Base-by-base conservation (phyloP, 441 rosid genomes). In the Erysimum pusillum region DNA sequence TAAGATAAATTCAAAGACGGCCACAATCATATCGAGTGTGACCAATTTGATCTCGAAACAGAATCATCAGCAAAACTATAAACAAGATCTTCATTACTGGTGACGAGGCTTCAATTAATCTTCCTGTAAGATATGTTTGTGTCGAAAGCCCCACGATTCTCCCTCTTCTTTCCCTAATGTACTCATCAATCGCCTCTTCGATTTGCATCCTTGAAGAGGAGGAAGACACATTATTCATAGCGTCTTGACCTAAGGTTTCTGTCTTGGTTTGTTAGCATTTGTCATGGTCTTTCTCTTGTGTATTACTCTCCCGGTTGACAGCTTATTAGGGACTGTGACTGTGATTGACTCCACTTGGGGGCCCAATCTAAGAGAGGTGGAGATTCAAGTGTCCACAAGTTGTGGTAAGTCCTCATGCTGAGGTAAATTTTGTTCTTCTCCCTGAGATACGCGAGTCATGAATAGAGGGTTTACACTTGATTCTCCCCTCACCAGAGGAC, bases 21-120 rank as follows among this genome's bases (percentile, higher is more conserved):
- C 90, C 87, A 10, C 87, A 86, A 41, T 84, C 82, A 41, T 84
- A 77, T 31, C 64, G 67, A 28, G 85, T 77, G 51, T 86, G 87
- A 28, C 72, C 76, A 45, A 41, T 32, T 4, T 62, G 76, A 38
- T 82, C 84, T 13, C 80, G 71, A 44, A 87, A 81, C 25, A 86
- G 41, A 64, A 81, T 31, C 45, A 80, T 73, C 52, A 71, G 9
- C 28, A 78, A 20, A 68, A 72, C 63, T 13, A 80, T 34, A 48
- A 79, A 4, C 36, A 70, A n/a, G 31, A 73, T 64, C 51, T 65
- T 75, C 5, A 0, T 42, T 8, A 71, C 11, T 66, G 65, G 49
- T 0, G 83, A 82, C 5, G 76, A 22, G 53, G 81, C 68, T 41
- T 76, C 78, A 0, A 76, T 28, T 4, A 71, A 25, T 2, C 31